Conservation (phyloP, 306 rosid species). For the Pachyrhizus erosus region DNA sequence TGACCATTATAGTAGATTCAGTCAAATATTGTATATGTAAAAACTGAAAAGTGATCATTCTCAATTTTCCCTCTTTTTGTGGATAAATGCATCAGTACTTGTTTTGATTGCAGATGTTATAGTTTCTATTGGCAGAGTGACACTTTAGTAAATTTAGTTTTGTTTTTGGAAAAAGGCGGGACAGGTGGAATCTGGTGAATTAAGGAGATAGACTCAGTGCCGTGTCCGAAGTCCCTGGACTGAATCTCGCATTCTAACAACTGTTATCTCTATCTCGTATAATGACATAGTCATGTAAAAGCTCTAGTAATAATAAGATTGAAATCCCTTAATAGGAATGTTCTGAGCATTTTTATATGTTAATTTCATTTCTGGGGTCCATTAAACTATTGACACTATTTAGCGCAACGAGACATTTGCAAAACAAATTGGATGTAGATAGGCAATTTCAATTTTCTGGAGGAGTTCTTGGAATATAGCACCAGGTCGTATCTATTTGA, state of each 20-base stretch:
- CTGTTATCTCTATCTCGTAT: neutral
- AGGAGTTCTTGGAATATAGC: too few species aligned
- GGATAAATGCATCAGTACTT: neutral
- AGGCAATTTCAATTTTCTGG: too few species aligned
- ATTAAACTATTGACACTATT: neutral
- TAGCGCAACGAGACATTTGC: neutral
- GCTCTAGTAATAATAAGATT: slow-evolving; percentile 6
- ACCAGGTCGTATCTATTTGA: too few species aligned
- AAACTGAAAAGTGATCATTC: slow-evolving; percentile 11
- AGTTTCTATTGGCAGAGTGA: neutral
- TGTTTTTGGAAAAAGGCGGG: neutral
- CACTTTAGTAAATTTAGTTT: slow-evolving; percentile 8
- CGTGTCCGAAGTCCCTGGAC: neutral
- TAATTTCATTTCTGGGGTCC: neutral
- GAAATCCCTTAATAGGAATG: neutral
- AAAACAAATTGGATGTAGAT: too few species aligned
- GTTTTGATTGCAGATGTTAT: neutral
- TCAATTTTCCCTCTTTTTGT: neutral
- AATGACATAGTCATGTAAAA: slow-evolving; percentile 4
- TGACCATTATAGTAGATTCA: slow-evolving; percentile 19
- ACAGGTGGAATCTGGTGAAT: too few species aligned
- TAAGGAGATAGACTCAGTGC: slow-evolving; percentile 7
- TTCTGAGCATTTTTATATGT: slow-evolving; percentile 19
- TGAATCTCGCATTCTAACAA: neutral
- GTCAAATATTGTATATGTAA: neutral